Evolutionary conservation across 139 green algal genomes (phyloP).

Genomic region (Chlamydomonas eustigma): DNA sequence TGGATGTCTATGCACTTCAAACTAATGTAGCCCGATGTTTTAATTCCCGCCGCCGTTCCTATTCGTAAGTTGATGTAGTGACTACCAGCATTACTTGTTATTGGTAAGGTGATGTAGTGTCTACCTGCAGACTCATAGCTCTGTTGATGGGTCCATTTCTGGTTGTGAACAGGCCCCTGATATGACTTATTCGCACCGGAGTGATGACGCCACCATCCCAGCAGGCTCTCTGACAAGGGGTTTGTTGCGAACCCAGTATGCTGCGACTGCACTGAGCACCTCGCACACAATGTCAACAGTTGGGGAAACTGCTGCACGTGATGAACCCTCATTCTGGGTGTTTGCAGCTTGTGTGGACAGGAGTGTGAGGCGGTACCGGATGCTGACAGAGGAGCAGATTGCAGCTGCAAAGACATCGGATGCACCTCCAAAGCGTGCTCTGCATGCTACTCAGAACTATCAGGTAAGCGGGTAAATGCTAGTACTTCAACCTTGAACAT

Average conservation of each 20-base stretch:
- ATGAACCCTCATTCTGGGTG: constrained; percentile 15
- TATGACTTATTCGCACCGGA: background rate
- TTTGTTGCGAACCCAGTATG: constrained; percentile 3
- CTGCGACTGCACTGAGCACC: constrained; percentile 3
- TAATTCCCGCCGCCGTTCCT: no score
- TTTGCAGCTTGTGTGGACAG: constrained; percentile 18
- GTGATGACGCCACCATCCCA: constrained; percentile 16
- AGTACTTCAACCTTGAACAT: no score
- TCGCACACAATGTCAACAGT: background rate
- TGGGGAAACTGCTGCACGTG: background rate
- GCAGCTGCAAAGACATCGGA: background rate
- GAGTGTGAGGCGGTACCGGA: constrained; percentile 21
- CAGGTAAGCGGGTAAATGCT: no score
- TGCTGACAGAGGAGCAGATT: background rate
- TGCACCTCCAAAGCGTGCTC: background rate
- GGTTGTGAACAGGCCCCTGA: background rate
- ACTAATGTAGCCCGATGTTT: no score
- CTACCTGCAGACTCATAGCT: no score
- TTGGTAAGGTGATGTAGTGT: no score
- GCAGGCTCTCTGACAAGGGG: constrained; percentile 9
- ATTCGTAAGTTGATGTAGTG: no score
- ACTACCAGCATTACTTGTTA: no score
- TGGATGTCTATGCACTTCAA: no score
- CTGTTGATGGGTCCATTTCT: no score
- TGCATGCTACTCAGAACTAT: background rate